Evolutionary conservation across 1,139 yeast species (phyloP).

Genomic region (Hansenula anomala): DNA sequence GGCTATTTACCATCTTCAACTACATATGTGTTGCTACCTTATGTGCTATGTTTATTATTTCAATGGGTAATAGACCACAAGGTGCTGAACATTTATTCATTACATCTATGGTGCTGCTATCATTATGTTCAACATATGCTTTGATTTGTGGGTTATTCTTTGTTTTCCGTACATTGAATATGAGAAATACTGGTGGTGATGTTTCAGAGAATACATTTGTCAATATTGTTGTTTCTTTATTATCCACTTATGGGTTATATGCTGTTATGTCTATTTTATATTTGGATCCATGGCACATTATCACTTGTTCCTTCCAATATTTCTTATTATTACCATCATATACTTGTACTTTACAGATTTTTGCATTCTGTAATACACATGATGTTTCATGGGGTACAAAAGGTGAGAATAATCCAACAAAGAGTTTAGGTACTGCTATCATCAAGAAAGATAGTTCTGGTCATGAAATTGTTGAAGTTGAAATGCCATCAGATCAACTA

Average conservation of each 20-base stretch:
- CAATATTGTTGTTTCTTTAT: slow-evolving; percentile 76
- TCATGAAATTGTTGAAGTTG: slow-evolving; percentile 67
- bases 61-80: slow-evolving; percentile 95
- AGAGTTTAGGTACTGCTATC: slow-evolving; percentile 61
- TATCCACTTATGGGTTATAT: slow-evolving; percentile 91
- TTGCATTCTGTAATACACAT: slow-evolving; percentile 93
- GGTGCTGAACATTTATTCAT: slow-evolving; percentile 77
- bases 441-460: slow-evolving; percentile 49
- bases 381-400: slow-evolving; percentile 98
- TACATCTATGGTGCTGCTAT: slow-evolving; percentile 62
- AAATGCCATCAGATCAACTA: slow-evolving; percentile 84
- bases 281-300: slow-evolving; percentile 91
- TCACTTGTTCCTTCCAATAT: slow-evolving; percentile 81
- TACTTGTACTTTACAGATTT: slow-evolving; percentile 85
- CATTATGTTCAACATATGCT: slow-evolving; percentile 78
- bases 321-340: slow-evolving; percentile 87
- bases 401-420: slow-evolving; percentile 76
- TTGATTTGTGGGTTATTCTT: slow-evolving; percentile 79
- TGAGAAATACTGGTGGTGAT: slow-evolving; percentile 34
- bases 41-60: slow-evolving; percentile 80
- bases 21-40: slow-evolving; percentile 76
- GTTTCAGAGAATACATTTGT: slow-evolving; percentile 49
- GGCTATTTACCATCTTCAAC: slow-evolving; percentile 79
- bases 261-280: slow-evolving; percentile 73
- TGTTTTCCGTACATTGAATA: slow-evolving; percentile 51